Base-by-base conservation (phyloP, 495 filamentous ascomycete genomes). In the Penicillium coffeae region DNA sequence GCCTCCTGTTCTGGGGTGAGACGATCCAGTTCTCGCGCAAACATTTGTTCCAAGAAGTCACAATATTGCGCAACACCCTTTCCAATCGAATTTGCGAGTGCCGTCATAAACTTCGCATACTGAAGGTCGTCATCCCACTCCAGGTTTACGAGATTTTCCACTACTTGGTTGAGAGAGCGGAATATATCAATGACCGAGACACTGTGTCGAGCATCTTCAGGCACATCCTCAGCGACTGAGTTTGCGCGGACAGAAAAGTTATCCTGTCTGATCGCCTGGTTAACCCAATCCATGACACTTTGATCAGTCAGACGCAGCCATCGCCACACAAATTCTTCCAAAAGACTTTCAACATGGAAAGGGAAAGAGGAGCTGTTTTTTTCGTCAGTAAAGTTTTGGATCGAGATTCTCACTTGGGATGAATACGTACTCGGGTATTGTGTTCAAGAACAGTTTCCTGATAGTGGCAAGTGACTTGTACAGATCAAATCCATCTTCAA, bases 41-140 rank as follows among this genome's bases (percentile, higher is more conserved):
- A 99, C 55, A 77, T 81, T 58, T 87, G 82, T 53, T 97, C 94
- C 32, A 96, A 73, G 25, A 90, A 71, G 59, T 97, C 94, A 63
- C 94, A 99, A 63, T 99, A 97, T 58, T 84, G 80, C 30, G 86
- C 82, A 33, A 99, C 79, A 35, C 89, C 92, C 38, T 77, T 77
- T 5, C 89, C 86, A 45, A 97, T 89, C 0, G 85, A 83, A 59
- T 93, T 96, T 12, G 91, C 84, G 14, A 97, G 62, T n/a, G 89
- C 80, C 12, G 94, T 99, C 91, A 96, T 96, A 69, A 97, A 97
- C 54, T 90, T 88, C 16, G 94, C 93, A 55, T 95, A 86, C 49
- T 96, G 90, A 14, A 94, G 74, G 53, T 96, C 89, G 63, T 96
- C 86, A 50, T 89, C 86, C 93, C 94, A 99, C 21, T 90, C 81